Evolutionary conservation across 441 rosid genomes (phyloP), one percentile per base, ranked within the genome.

Genomic region (Gossypium davidsonii): DNA sequence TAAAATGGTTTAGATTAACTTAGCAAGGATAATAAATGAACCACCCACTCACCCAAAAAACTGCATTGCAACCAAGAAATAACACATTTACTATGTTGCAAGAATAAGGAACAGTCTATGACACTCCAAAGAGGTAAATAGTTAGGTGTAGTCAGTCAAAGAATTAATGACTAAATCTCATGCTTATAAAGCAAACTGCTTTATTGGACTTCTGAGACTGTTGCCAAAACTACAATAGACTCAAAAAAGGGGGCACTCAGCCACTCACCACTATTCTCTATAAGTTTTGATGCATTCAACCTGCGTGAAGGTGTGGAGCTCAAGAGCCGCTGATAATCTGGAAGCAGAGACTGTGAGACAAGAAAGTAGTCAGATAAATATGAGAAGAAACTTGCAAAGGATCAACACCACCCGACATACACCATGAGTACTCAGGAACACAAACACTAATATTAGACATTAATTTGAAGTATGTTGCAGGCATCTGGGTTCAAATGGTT

Each of bases 231-330:
- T 25, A 67, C 17, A 60, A 58, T 37, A 34, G 60, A 23, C 37
- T 15, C 46, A 70, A 59, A 65, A 8, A 49, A n/a, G 61, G 56
- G 69, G 64, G 67, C 76, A 73, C 88, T 83, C 72, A 93, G 64
- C 65, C 77, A 74, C 91, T 84, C 74, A 96, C 99, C 98, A 71
- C 99, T 89, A 81, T 95, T 93, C 80, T 96, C 99, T 69, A 93
- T 77, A 75, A 96, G 97, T 81, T 96, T 96, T 58, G 97, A 83
- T 73, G 97, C 80, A 83, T 96, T 96, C 90, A 96, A 81, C 85
- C 99, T 96, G 80, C 99, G 98, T 77, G 98, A 88, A 75, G 98
- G 98, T 87, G 80, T 85, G 78, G 99, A 96, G 84, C 98, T 96
- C 82, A 96, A 85, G 67, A 93, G 93, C 76, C 99, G 92, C 89